phyloP scores from a whole-genome alignment of 192 early-diverging fungal species.

The Coemansia sp. region DNA sequence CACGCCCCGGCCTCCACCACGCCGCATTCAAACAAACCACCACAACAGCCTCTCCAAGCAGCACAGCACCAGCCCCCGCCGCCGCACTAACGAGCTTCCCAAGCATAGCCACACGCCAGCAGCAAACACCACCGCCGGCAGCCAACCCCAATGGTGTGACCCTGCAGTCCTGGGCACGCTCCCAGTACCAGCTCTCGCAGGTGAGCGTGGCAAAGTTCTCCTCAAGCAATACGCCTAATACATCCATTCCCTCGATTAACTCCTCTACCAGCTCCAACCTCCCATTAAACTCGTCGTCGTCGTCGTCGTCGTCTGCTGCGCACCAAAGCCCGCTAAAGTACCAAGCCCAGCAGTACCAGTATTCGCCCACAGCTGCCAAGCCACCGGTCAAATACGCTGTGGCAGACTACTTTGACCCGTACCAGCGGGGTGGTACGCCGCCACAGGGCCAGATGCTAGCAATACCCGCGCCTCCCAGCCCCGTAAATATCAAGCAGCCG shows the following conservation, averaged over 20 bases:
- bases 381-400: conserved; percentile 17
- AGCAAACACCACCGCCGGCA: background rate
- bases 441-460: conserved; percentile 31
- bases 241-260: too few species aligned
- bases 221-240: too few species aligned
- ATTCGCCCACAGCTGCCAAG: conserved; percentile 15
- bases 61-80: conserved; percentile 1
- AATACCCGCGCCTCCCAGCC: background rate
- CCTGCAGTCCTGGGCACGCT: conserved; percentile 45
- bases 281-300: too few species aligned
- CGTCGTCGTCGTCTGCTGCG: too few species aligned
- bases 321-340: background rate
- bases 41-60: background rate
- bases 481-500: conserved; percentile 8
- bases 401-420: conserved; percentile 50
- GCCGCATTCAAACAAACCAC: conserved; percentile 14
- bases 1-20: conserved; percentile 36
- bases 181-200: conserved; percentile 33
- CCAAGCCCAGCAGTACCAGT: background rate
- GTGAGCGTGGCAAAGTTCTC: conserved; percentile 38
- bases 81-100: too few species aligned
- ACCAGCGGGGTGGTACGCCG: conserved; percentile 17
- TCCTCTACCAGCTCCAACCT: too few species aligned
- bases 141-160: conserved; percentile 11
- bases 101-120: too few species aligned